Evolutionary conservation across 148 eudicot species (phyloP), one percentile per base, ranked within the genome.

Genomic region (Bassia scoparia): DNA sequence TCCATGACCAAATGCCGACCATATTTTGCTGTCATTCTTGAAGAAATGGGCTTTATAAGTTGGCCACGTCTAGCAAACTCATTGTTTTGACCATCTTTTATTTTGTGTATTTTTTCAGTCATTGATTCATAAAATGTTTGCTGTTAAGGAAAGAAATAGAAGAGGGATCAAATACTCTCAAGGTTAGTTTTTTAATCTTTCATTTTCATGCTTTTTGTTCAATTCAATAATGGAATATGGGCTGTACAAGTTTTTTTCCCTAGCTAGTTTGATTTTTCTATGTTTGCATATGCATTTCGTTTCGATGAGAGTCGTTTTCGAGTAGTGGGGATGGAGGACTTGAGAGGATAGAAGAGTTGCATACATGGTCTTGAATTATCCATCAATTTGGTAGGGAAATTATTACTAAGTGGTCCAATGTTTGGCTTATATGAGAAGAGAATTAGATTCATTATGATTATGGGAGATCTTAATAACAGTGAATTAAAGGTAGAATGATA

Each of bases 41-140:
- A 18, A 49, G 67, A 72, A 65, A 29, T 33, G 21, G 52, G 75
- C 74, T 77, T 67, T 71, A 72, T 73, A 77, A 71, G 76, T 71
- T 71, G 70, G 24, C 79, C 63, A 70, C 74, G 30, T 26, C 37
- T n/a, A 7, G 60, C 24, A 11, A 64, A 21, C 48, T 68, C 63
- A 29, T 60, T 78, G 27, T 73, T 71, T 67, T 74, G 58, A 74
- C 69, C 38, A 60, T 18, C 8, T 54, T 44, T 23, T 37, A 37
- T 65, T 38, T 6, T 27, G 46, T 73, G 35, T 33, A 29, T 43
- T 50, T 62, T 73, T 79, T 52, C 83, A 86, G 89, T 84, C 87
- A 27, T 84, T 86, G 59, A 74, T 84, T 69, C 79, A 78, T 46
- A 80, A 80, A 81, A 76, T 86, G 80, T 84, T 86, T 61, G 53